These are phyloP conservation scores for Pseudozyma thailandica DNA, from an alignment of 1,284 basidiomycete species.

Conservation along the genomic window DNA sequence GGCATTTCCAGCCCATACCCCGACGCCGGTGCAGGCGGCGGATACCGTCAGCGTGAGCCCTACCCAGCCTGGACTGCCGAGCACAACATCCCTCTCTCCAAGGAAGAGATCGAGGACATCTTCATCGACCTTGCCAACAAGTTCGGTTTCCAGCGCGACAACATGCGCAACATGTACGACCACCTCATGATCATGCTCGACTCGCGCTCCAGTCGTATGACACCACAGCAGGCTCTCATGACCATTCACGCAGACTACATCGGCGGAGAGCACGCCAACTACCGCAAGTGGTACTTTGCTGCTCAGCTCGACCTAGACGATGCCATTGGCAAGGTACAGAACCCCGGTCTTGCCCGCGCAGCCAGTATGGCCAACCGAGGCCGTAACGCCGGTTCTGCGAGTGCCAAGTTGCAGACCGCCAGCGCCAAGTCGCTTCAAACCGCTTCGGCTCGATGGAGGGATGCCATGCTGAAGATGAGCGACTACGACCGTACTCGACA, in stretches of 20 bases:
- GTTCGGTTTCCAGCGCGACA: slow-evolving; percentile 94
- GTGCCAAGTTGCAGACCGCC: slow-evolving; percentile 73
- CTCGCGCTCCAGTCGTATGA: slow-evolving; percentile 77
- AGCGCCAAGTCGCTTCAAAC: slow-evolving; percentile 83
- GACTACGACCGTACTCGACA: slow-evolving; percentile 97
- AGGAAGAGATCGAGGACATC: slow-evolving; percentile 99
- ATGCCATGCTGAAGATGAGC: slow-evolving; percentile 98
- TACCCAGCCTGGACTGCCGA: slow-evolving; percentile 94
- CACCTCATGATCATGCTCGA: slow-evolving; percentile 98
- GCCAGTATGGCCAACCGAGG: slow-evolving; percentile 76
- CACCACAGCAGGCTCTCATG: slow-evolving; percentile 87
- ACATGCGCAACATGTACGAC: slow-evolving; percentile 81
- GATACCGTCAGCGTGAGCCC: slow-evolving; percentile 73
- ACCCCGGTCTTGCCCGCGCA: slow-evolving; percentile 86
- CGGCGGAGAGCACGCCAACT: slow-evolving; percentile 77
- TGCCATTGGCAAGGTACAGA: slow-evolving; percentile 90
- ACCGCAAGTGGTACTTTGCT: slow-evolving; percentile 90
- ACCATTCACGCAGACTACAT: slow-evolving; percentile 99
- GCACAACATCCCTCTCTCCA: slow-evolving; percentile 91
- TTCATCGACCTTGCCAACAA: slow-evolving; percentile 98
- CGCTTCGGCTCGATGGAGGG: slow-evolving; percentile 91
- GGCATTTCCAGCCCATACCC: slow-evolving; percentile 60
- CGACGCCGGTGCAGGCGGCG: slow-evolving; percentile 49
- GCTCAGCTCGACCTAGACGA: slow-evolving; percentile 99
- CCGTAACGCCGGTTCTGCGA: slow-evolving; percentile 52